Evolutionary conservation across 306 rosid genomes (phyloP), one percentile per base, ranked within the genome.

Genomic region (Alnus glutinosa): DNA sequence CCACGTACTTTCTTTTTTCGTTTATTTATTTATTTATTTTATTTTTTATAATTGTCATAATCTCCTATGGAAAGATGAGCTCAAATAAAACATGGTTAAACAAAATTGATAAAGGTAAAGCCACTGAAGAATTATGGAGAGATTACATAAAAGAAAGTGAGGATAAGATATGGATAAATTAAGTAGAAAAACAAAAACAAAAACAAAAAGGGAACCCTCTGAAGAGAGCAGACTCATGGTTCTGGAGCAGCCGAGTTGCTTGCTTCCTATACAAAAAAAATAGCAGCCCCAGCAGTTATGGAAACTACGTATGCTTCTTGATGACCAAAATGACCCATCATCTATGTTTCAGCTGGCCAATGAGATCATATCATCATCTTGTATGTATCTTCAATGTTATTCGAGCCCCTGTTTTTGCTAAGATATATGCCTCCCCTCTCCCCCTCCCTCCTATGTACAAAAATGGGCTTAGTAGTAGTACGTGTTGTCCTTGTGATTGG

Each of bases 201-300:
- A 51, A 68, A 48, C 67, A 28, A 42, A 6, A 71, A 23, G 72
- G 44, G 72, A 79, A 39, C 50, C 73, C 70, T 61, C 49, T 47
- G 51, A 71, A 71, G 39, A 77, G 71, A 78, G 75, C 71, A 70
- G 19, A 74, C 36, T 4, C 34, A 77, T 11, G 39, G 48, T 81
- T 73, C 64, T 4, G 71, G 87, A 90, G 92, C 93, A 90, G 90
- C 86, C 83, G 88, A 90, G 93, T 83, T 85, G 82, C 92, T 86
- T 83, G 87, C 95, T 89, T 89, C 77, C 85, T 79, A 80, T 80
- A 85, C 89, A 89, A 87, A 49, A 48, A 42, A 90, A 86, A 85
- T 80, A 77, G 86, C 81, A 77, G 77, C 58, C 58, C 73, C 72
- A 16, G 58, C 39, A 70, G 49, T 14, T 9, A 7, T 1, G 13